Evolutionary conservation across 192 early-diverging fungal species (phyloP).

Genomic region (Umbelopsis sp.): DNA sequence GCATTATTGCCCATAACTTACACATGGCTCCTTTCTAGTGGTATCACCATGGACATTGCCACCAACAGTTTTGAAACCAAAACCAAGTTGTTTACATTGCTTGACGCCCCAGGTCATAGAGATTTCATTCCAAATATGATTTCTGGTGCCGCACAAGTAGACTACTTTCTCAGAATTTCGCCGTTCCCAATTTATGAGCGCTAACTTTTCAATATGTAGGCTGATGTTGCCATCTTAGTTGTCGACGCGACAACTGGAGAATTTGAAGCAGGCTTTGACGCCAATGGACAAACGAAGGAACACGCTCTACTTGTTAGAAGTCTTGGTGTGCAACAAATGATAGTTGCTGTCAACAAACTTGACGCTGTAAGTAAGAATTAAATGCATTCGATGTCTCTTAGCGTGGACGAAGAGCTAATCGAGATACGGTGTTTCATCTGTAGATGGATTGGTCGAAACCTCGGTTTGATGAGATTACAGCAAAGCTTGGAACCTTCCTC

Average conservation of each 20-base stretch:
- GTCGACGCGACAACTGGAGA: constrained; percentile 87
- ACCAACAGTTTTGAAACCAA: constrained; percentile 86
- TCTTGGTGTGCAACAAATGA: constrained; percentile 89
- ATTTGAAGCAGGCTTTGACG: constrained; percentile 95
- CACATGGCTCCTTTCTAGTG: too few relatives aligned
- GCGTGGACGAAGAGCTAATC: background rate
- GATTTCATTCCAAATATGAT: constrained; percentile 99
- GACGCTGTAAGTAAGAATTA: constrained; percentile 66
- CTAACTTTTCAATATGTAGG: constrained; percentile 48
- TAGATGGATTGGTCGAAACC: constrained; percentile 79
- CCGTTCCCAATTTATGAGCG: background rate
- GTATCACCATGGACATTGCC: constrained; percentile 98
- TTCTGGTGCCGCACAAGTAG: constrained; percentile 82
- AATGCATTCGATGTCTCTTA: too few relatives aligned
- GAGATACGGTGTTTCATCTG: background rate
- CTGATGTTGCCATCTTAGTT: constrained; percentile 94
- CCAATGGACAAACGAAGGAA: constrained; percentile 94
- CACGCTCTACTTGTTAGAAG: constrained; percentile 90
- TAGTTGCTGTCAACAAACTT: constrained; percentile 96
- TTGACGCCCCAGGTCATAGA: constrained; percentile 97
- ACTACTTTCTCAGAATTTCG: background rate
- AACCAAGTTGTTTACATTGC: constrained; percentile 76
- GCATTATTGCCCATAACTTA: too few relatives aligned
- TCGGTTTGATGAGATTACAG: constrained; percentile 77
- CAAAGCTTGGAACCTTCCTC: constrained; percentile 72